These are phyloP conservation scores for Amanita fuliginea DNA, from an alignment of 768 basidiomycete species.

Conservation along the genomic window DNA sequence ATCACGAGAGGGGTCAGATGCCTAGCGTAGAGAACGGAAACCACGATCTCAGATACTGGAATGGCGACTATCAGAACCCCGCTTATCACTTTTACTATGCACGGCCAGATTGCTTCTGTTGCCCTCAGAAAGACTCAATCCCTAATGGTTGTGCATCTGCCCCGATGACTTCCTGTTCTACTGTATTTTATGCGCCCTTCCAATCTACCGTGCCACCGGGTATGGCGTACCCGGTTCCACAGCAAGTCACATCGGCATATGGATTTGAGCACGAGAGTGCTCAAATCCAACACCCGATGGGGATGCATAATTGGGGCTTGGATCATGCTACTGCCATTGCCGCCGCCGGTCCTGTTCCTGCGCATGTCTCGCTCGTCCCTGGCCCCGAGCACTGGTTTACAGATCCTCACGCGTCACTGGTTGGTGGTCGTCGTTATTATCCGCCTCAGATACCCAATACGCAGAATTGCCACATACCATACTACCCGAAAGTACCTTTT, in stretches of 20 bases:
- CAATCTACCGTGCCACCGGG: neutral
- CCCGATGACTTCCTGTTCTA: neutral
- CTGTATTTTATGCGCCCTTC: neutral
- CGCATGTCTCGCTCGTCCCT: constrained; percentile 5
- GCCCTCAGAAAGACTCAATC: constrained; percentile 14
- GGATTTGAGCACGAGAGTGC: constrained; percentile 5
- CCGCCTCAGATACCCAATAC: constrained; percentile 6
- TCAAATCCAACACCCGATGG: neutral
- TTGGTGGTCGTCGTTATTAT: constrained; percentile 5
- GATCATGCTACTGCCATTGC: constrained; percentile 17
- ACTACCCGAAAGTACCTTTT: constrained; percentile 1
- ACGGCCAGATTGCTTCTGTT: constrained; percentile 19
- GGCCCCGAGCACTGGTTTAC: constrained; percentile 10
- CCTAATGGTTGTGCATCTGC: neutral
- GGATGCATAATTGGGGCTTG: constrained; percentile 14
- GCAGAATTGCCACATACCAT: constrained; percentile 1
- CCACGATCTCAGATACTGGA: constrained; percentile 9
- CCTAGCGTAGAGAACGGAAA: neutral
- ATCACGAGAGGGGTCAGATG: neutral
- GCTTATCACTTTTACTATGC: constrained; percentile 7
- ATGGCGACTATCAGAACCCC: constrained; percentile 9
- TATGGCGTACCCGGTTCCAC: constrained; percentile 1
- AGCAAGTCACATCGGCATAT: neutral
- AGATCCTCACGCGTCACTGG: neutral
- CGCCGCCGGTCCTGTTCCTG: neutral